A percentile compares a stretch with the other conserved stretches of the same genome.
Evolutionary conservation across 2,329 filamentous ascomycete genomes (phyloP).

Genomic region (Aspergillus hiratsukae): DNA sequence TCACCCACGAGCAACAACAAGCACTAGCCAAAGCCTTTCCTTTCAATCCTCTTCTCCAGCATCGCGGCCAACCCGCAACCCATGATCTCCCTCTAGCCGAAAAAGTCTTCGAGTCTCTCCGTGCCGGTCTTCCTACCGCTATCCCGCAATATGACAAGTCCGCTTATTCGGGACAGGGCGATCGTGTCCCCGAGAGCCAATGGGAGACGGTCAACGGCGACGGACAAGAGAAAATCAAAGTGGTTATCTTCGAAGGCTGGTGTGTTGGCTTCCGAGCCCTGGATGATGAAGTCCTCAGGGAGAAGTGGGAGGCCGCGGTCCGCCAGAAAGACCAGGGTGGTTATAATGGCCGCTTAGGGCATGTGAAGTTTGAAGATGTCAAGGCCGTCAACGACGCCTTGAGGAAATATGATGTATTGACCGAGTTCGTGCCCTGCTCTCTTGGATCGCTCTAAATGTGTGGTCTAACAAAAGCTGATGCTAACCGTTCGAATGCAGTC

Average conservation of each 20-base stretch:
- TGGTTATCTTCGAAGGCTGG: constrained; percentile 87
- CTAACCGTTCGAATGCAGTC: constrained; percentile 29
- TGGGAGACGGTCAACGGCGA: constrained; percentile 55
- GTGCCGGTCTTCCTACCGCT: constrained; percentile 47
- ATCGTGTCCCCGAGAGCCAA: constrained; percentile 58
- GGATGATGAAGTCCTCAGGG: constrained; percentile 49
- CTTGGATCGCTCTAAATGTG: background rate
- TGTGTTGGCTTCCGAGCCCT: constrained; percentile 77
- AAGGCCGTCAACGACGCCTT: constrained; percentile 57
- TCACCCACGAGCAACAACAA: constrained; percentile 64
- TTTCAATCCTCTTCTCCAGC: constrained; percentile 70
- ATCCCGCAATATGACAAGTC: constrained; percentile 84
- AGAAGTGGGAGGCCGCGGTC: constrained; percentile 50
- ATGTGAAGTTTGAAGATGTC: constrained; percentile 54
- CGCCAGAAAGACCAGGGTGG: constrained; percentile 44
- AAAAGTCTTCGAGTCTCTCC: constrained; percentile 59
- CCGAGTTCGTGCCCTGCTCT: constrained; percentile 36
- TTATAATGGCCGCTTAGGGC: constrained; percentile 50
- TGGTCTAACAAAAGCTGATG: background rate
- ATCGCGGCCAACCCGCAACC: constrained; percentile 77
- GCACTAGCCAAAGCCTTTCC: constrained; percentile 62
- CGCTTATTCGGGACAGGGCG: constrained; percentile 68
- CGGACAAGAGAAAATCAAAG: constrained; percentile 41
- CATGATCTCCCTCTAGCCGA: constrained; percentile 68
- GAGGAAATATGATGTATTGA: constrained; percentile 56